These are phyloP conservation scores for Mangifera indica DNA, from an alignment of 345 rosid genomes.

Conservation along the genomic window DNA sequence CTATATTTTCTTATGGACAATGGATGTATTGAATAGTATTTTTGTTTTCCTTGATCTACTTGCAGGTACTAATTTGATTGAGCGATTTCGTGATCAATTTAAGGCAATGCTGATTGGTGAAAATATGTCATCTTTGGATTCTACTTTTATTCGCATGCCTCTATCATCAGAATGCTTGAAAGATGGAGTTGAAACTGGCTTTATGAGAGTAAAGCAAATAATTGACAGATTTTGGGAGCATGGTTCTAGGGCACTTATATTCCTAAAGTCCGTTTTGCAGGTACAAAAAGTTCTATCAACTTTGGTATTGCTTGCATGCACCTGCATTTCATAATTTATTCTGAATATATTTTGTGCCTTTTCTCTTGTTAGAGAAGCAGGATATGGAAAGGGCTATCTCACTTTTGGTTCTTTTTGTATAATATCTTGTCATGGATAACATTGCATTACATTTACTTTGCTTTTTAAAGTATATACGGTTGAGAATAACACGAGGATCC, in stretches of 20 bases:
- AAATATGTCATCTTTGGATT: constrained; percentile 56
- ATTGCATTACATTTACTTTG: background rate
- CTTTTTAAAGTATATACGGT: background rate
- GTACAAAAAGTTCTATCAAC: constrained; percentile 34
- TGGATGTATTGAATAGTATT: constrained; percentile 2
- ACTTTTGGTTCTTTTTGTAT: background rate
- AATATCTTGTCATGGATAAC: background rate
- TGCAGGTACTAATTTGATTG: constrained; percentile 76
- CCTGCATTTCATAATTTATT: background rate
- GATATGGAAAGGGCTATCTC: background rate
- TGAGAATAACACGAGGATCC: background rate
- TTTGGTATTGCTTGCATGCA: background rate
- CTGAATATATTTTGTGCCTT: background rate
- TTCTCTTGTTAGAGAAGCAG: background rate
- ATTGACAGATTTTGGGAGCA: constrained; percentile 70
- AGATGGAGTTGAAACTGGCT: constrained; percentile 75
- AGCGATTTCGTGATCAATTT: constrained; percentile 83
- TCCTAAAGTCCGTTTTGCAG: constrained; percentile 80
- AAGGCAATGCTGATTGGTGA: constrained; percentile 78
- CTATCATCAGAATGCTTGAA: constrained; percentile 67
- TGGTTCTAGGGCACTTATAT: constrained; percentile 71
- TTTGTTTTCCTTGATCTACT: constrained; percentile 23
- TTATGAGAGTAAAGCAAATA: constrained; percentile 56
- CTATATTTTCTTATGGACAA: constrained; percentile 9
- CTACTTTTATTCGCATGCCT: constrained; percentile 91